phyloP scores from a whole-genome alignment of 1,139 yeast genomes.

The Blastobotrys arbuscula region DNA sequence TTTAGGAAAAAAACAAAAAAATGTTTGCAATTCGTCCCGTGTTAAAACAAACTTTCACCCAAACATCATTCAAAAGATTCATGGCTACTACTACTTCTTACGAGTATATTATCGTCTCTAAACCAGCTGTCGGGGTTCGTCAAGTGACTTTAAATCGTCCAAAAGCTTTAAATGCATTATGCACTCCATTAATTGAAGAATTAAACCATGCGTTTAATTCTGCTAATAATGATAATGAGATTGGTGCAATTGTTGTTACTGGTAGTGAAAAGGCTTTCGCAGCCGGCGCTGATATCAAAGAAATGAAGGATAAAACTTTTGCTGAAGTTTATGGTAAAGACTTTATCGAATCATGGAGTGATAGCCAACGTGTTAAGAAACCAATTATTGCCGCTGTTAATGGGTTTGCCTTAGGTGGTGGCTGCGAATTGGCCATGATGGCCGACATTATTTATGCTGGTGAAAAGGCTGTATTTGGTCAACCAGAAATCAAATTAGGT shows the following conservation, averaged over 20 bases:
- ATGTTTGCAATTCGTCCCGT: constrained; percentile 27
- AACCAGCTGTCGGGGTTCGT: constrained; percentile 40
- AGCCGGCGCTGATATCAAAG: constrained; percentile 52
- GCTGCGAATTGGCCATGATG: constrained; percentile 50
- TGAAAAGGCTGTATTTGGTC: constrained; percentile 46
- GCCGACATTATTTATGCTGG: constrained; percentile 48
- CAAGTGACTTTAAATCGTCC: constrained; percentile 60
- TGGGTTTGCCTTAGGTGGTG: constrained; percentile 51
- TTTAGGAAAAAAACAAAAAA: not conserved
- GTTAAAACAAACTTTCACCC: constrained; percentile 32
- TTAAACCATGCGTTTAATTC: constrained; percentile 37
- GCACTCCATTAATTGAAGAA: constrained; percentile 43
- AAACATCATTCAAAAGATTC: constrained; percentile 1
- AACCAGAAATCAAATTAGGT: constrained; percentile 50
- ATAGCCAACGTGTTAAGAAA: constrained; percentile 35
- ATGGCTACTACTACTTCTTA: constrained; percentile 30
- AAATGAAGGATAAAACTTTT: constrained; percentile 40
- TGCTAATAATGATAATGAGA: constrained; percentile 38
- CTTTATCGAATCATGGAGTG: constrained; percentile 39
- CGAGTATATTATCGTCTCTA: constrained; percentile 38
- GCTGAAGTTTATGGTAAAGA: constrained; percentile 36
- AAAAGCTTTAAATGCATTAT: constrained; percentile 59
- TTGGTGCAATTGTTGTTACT: constrained; percentile 45
- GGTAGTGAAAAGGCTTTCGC: constrained; percentile 46
- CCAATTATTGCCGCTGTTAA: constrained; percentile 50